phyloP scores from a whole-genome alignment of 179 eudicot species.

The Sideroxylon spinosum region DNA sequence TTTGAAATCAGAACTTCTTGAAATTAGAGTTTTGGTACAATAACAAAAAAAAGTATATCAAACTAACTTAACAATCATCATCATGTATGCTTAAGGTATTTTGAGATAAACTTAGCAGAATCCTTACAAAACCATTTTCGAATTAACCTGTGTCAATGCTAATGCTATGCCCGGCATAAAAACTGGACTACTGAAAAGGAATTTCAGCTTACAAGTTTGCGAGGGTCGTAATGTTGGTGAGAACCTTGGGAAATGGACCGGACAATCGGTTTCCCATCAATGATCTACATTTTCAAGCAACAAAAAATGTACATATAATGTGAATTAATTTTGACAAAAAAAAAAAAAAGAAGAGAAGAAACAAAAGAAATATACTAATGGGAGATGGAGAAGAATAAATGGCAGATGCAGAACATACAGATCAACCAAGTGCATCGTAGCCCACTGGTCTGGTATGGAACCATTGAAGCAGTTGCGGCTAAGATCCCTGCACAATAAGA shows the following conservation, averaged over 20 bases:
- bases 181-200: not conserved
- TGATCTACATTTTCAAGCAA: slow-evolving; percentile 35
- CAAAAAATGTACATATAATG: not conserved
- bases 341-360: too few species aligned
- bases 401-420: slow-evolving; percentile 30
- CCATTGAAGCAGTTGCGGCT: slow-evolving; percentile 53
- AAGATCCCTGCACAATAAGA: slow-evolving; percentile 41
- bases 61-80: not conserved
- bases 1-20: too few species aligned
- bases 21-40: too few species aligned
- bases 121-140: not conserved
- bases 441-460: slow-evolving; percentile 46
- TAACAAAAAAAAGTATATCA: too few species aligned
- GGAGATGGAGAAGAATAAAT: not conserved
- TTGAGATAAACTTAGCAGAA: not conserved
- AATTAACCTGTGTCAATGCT: not conserved
- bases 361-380: not conserved
- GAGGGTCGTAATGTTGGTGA: slow-evolving; percentile 47
- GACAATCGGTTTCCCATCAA: slow-evolving; percentile 54
- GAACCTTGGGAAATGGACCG: slow-evolving; percentile 49
- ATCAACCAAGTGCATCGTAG: slow-evolving; percentile 37
- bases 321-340: too few species aligned
- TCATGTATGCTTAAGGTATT: not conserved
- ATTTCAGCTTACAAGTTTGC: slow-evolving; percentile 35
- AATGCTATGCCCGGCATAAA: not conserved